Base-by-base conservation (phyloP, 2,329 filamentous ascomycete species). In the Botrytis hyacinthi region DNA sequence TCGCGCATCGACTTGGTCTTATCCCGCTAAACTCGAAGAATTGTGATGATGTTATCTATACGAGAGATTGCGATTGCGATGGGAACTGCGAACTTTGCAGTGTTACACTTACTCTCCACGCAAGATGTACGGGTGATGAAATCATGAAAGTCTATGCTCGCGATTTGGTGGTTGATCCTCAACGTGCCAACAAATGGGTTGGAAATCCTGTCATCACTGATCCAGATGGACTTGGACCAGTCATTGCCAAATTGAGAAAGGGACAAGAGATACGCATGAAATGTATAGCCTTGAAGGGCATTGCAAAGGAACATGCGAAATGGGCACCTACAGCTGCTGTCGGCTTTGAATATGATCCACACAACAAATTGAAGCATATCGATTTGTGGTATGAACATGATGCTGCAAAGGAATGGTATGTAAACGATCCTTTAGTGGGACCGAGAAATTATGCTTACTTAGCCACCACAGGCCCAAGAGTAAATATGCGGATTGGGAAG, bases 241-340 rank as follows among this genome's bases (percentile, higher is more conserved):
- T 98, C 78, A 95, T 99, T 77, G 93, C 92, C 80, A 98, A 98
- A 86, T 85, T 99, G 81, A 88, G 95, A 74, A 92, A 91, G 80
- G 94, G 92, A 3, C 96, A 99, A 84, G 94, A 97, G 83, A 85
- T 99, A 75, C 92, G 94, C 82, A 89, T 99, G 80, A 93, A 89
- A 75, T 98, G 95, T 81, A 92, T 98, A 77, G 96, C 95, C 69
- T 98, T 97, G 87, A 98, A 98, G 87, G 96, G 96, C 1, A 98
- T 98, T 77, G 95, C 95, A 54, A 99, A 99, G 86, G 96, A 99
- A 83, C 96, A 99, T 83, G 93, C 96, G 16, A 99, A 99, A 83
- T 99, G 96, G 96, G 93, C 94, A 80, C 95, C 96, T 2, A 95
- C 93, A 51, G 89, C 94, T 59, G 96, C 96, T 5, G 91, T 99